Base-by-base conservation (phyloP, 2,329 filamentous ascomycete species). In the Lasiodiplodia gonubiensis region DNA sequence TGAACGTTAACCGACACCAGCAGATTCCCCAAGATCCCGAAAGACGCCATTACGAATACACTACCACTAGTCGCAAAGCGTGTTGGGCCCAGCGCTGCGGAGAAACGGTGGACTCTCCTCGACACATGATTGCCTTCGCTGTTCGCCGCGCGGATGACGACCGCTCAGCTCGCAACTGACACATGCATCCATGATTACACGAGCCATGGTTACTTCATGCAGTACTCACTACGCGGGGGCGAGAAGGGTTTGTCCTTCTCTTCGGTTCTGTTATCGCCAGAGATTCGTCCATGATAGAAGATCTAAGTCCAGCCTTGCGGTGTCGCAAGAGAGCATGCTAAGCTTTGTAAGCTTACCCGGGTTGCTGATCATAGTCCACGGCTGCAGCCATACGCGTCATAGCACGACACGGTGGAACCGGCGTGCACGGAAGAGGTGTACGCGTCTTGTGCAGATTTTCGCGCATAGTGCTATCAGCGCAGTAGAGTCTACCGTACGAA, bases 11-110 rank as follows among this genome's bases (percentile, higher is more conserved):
- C 53, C 57, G 42, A 74, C 52, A 73, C 63, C 48, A 66, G 46
- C n/a, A 87, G 86, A 71, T 93, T 94, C 71, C 87, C 89, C 0
- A 89, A 89, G 69, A 85, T 89, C 54, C 87, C 89, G 1, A 92
- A 90, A 72, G 86, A 88, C 23, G 86, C 88, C 27, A 88, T 96
- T 71, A 91, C 88, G 74, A 86, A 88, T 64, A 94, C 91, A 0
- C 80, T 95, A 23, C 88, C 88, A 69, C 79, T 80, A 11, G 82
- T 92, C 64, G 92, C 92, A 11, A 84, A 85, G 52, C 85, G 90
- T 49, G 84, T 88, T 65, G 89, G 85, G 69, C 84, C 83, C 73
- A 90, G 84, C 70, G 86, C 82, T 78, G 86, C 79, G 70, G 89
- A 89, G 70, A 91, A 91, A 81, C 85, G 84, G 72, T 91, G 90